A percentile compares a stretch with the other conserved stretches of the same genome.
These are phyloP conservation scores for Lobulomyces angularis DNA, from an alignment of 192 early-diverging fungal species.

Conservation along the genomic window DNA sequence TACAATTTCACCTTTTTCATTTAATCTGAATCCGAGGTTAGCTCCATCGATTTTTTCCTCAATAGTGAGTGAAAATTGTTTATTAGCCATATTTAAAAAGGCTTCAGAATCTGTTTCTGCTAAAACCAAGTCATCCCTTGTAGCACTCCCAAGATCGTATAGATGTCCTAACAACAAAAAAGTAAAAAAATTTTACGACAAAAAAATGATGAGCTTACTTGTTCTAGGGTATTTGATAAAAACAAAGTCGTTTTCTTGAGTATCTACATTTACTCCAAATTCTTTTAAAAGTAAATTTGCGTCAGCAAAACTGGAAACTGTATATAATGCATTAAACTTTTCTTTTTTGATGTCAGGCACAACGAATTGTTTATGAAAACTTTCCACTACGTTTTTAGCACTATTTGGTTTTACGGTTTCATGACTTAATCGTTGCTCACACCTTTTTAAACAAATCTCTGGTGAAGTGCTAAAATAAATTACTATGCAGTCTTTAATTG, in stretches of 20 bases:
- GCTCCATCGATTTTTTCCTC: conserved; percentile 41
- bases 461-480: conserved; percentile 16
- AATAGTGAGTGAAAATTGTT: conserved; percentile 11
- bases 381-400: conserved; percentile 8
- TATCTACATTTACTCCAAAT: conserved; percentile 11
- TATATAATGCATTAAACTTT: conserved; percentile 11
- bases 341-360: conserved; percentile 6
- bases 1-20: conserved; percentile 1
- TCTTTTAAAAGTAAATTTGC: conserved; percentile 8
- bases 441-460: conserved; percentile 17
- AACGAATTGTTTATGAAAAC: conserved; percentile 11
- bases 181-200: too few relatives aligned
- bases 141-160: conserved; percentile 17
- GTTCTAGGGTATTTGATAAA: conserved; percentile 36
- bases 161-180: too few relatives aligned
- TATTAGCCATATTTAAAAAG: conserved; percentile 1
- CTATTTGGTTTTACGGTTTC: conserved; percentile 15
- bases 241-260: neutral
- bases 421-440: conserved; percentile 13
- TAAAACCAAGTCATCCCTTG: conserved; percentile 29
- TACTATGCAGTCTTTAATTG: conserved; percentile 4
- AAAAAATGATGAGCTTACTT: too few relatives aligned
- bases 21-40: conserved; percentile 27
- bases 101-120: conserved; percentile 7
- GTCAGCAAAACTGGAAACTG: conserved; percentile 13